These are phyloP conservation scores for Francoa sonchifolia DNA, from an alignment of 441 rosid species.

Conservation along the genomic window DNA sequence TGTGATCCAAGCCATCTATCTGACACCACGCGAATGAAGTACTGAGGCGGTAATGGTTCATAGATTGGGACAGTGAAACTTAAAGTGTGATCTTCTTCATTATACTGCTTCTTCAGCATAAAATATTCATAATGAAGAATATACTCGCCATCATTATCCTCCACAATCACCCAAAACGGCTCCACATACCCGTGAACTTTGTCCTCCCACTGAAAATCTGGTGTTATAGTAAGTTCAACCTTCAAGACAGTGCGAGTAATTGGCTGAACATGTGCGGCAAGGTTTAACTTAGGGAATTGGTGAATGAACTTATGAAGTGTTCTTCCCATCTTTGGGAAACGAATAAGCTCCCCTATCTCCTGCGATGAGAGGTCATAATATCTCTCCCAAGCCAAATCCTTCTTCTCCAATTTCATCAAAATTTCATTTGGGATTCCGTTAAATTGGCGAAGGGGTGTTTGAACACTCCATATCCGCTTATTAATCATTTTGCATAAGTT, in stretches of 20 bases:
- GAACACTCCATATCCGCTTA: slow-evolving; percentile 96
- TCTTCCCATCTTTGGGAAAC: slow-evolving; percentile 75
- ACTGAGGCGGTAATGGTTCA: slow-evolving; percentile 92
- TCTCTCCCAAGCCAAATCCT: slow-evolving; percentile 91
- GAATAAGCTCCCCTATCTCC: slow-evolving; percentile 88
- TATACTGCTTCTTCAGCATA: slow-evolving; percentile 74
- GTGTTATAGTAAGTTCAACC: slow-evolving; percentile 74
- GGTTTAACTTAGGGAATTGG: slow-evolving; percentile 74
- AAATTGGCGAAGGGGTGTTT: slow-evolving; percentile 91
- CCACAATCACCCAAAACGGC: slow-evolving; percentile 91
- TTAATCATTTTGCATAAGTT: slow-evolving; percentile 82
- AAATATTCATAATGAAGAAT: slow-evolving; percentile 91
- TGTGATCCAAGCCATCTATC: slow-evolving; percentile 93
- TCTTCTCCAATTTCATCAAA: slow-evolving; percentile 81
- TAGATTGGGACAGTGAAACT: slow-evolving; percentile 85
- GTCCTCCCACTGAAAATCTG: slow-evolving; percentile 94
- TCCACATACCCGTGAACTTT: slow-evolving; percentile 84
- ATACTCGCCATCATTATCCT: slow-evolving; percentile 85
- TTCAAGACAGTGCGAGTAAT: slow-evolving; percentile 72
- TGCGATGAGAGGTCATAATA: slow-evolving; percentile 81
- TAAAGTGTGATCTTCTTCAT: slow-evolving; percentile 72
- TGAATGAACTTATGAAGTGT: slow-evolving; percentile 79
- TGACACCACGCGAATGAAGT: slow-evolving; percentile 76
- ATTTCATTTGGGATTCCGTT: slow-evolving; percentile 65
- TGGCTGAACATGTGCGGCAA: slow-evolving; percentile 80